Evolutionary conservation across 2,329 filamentous ascomycete genomes (phyloP), one percentile per base, ranked within the genome.

Genomic region (Cordyceps fumosorosea): DNA sequence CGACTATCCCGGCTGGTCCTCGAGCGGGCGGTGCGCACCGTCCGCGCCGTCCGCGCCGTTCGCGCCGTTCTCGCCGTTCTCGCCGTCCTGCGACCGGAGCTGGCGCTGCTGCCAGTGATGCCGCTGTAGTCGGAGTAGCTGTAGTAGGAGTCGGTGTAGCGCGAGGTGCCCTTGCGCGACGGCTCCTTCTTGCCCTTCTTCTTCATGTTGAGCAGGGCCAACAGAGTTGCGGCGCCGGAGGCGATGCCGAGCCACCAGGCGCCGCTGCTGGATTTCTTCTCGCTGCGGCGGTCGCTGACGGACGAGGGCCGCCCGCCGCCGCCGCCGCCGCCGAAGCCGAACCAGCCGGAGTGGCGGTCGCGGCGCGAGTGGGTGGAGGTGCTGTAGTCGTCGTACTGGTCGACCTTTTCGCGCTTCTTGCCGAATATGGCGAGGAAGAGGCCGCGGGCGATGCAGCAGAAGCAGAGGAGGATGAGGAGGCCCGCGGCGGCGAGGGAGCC

Each of bases 401-500:
- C 85, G 68, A 87, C 81, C 67, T 78, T 77, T 69, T 80, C 80
- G 67, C 78, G 78, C 67, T 78, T 78, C 68, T 84, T 81, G 37
- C 87, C 87, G 66, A 90, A 84, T 67, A 89, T 72, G 55, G 82
- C 81, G 65, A 84, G 80, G 81, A 85, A 89, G 50, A 87, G 76
- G 16, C 84, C 84, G 66, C 82, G 80, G 63, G 82, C 80, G 64
- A 87, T 86, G 78, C 88, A 90, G 81, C 86, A 92, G 77, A 90
- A 86, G 79, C 88, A 91, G 69, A 92, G 76, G 8, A 90, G 80
- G 5, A 88, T 77, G 24, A 93, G 82, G 2, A 93, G 78, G 47
- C 81, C 74, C 42, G 91, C 79, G 65, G 88, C 89, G 16, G 82
- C 81, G 55, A 93, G 79, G 12, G 85, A 83, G 65, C 89, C 89